A percentile compares a stretch with the other conserved stretches of the same genome.
These are phyloP conservation scores for Extremus antarcticus DNA, from an alignment of 495 filamentous ascomycete species.

Conservation along the genomic window DNA sequence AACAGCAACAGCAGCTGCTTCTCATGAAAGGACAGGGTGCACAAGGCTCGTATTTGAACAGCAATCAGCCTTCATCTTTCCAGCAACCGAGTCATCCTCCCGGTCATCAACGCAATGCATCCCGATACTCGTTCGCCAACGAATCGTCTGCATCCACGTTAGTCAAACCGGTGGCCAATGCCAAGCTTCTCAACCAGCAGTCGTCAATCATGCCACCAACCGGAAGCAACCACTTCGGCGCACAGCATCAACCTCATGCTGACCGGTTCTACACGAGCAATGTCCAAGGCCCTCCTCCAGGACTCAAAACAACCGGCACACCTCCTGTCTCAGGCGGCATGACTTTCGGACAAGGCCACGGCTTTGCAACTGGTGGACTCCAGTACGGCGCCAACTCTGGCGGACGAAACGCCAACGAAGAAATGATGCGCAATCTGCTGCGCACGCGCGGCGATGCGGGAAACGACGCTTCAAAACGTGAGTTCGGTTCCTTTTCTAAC, in stretches of 20 bases:
- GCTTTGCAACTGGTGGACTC: slow-evolving; percentile 57
- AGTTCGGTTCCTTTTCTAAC: slow-evolving; percentile 52
- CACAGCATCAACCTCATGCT: slow-evolving; percentile 44
- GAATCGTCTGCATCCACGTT: slow-evolving; percentile 55
- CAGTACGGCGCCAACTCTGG: slow-evolving; percentile 52
- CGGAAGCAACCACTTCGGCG: slow-evolving; percentile 28
- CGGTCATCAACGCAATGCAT: slow-evolving; percentile 74
- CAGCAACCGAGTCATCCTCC: slow-evolving; percentile 46
- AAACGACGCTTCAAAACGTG: slow-evolving; percentile 82
- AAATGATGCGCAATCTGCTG: slow-evolving; percentile 71
- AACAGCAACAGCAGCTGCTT: slow-evolving; percentile 62
- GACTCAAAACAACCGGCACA: slow-evolving; percentile 85
- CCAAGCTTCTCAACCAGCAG: slow-evolving; percentile 81
- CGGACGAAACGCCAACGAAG: slow-evolving; percentile 62
- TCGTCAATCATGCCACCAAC: slow-evolving; percentile 70
- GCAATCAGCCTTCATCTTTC: slow-evolving; percentile 37
- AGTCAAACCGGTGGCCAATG: slow-evolving; percentile 73
- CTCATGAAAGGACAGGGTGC: slow-evolving; percentile 49
- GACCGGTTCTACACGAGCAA: slow-evolving; percentile 53
- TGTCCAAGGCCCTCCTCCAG: slow-evolving; percentile 87
- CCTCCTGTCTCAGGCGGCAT: slow-evolving; percentile 70
- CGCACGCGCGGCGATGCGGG: slow-evolving; percentile 47
- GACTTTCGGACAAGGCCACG: slow-evolving; percentile 67
- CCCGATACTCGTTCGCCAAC: slow-evolving; percentile 80
- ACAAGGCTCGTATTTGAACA: slow-evolving; percentile 41